Evolutionary conservation across 345 rosid genomes (phyloP), one percentile per base, ranked within the genome.

Genomic region (Salix suchowensis): DNA sequence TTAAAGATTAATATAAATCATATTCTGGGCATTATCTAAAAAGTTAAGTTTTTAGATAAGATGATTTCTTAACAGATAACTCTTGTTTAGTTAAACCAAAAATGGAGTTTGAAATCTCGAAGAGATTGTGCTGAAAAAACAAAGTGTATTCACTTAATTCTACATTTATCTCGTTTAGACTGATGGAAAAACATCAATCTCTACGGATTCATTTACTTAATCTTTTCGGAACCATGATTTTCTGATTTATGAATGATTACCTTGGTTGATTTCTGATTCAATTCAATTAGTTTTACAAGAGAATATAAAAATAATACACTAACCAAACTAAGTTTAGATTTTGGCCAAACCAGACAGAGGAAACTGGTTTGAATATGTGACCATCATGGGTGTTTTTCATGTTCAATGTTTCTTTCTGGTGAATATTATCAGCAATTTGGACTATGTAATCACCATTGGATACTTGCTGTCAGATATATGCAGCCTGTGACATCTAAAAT

Each of bases 401-500:
- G 13, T 26, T 32, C 66, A 46, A 30, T 23, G 48, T 34, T 30
- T 23, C 60, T 10, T n/a, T 32, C 23, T 26, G 52, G 52, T 26
- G 48, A 19, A 55, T 40, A 15, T 55, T 40, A 65, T 32, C 55
- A 40, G 19, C 44, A 23, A 11, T 61, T 4, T 28, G 36, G 54
- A 60, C 52, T 6, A 28, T 39, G 9, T 5, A 44, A 28, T 72
- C 10, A 12, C 39, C 44, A 19, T 69, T 24, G 4, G 70, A 16
- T 78, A 42, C 34, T 58, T 84, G 36, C 79, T 75, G 37, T 62
- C 88, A 96, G 99, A 80, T 96, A 82, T 76, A 93, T 93, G 99
- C 90, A 93, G 86, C 78, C 87, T 70, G 77, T 91, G 50, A 78
- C 89, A 46, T 89, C 97, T 9, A 87, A 68, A 82, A 87, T 96